Evolutionary conservation across 73 alveolate species (phyloP), one percentile per base, ranked within the genome.

Genomic region (Blepharisma stoltei): DNA sequence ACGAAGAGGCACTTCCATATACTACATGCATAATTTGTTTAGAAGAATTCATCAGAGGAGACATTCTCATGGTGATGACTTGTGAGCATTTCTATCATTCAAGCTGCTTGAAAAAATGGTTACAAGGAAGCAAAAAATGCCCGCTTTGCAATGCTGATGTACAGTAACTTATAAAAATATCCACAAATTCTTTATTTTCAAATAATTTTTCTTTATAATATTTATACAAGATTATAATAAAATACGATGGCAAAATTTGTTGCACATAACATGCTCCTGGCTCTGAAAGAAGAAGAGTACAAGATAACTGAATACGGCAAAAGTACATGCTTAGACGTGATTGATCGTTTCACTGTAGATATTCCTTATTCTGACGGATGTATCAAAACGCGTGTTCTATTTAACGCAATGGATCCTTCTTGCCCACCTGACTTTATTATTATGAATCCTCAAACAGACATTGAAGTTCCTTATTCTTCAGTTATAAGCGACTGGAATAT

Each of bases 81-180:
- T 87, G 95, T 76, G 47, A 77, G 78, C 95, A 87, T 77, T 49
- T 32, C 67, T 87, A 85, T 81, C 95, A 87, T 52, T 65, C 67
- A 50, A 88, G 71, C 18, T 87, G 95, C 78, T 79, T 87, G 41
- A 90, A 87, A 38, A 60, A 60, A 20, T 87, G 95, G 95, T 78
- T 87, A 43, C 53, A 50, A 9, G 25, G 77, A 43, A 83, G 83
- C 46, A 69, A 83, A 0, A 41, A 68, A 41, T 87, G 94, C 70
- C 94, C 94, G 2, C 6, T 44, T 23, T 32, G 55, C n/a, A 14
- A 41, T 32, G 79, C 41, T 32, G 41, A 32, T 32, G 41, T 32
- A 32, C 41, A 32, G 41, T 32, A 32, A 32, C 41, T 32, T 32
- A 32, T 32, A 32, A 32, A 32, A 1, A 32, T 32, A 1, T 32